Evolutionary conservation across 805 yeast species (phyloP), one percentile per base, ranked within the genome.

Genomic region (Tetrapisispora fleetii): DNA sequence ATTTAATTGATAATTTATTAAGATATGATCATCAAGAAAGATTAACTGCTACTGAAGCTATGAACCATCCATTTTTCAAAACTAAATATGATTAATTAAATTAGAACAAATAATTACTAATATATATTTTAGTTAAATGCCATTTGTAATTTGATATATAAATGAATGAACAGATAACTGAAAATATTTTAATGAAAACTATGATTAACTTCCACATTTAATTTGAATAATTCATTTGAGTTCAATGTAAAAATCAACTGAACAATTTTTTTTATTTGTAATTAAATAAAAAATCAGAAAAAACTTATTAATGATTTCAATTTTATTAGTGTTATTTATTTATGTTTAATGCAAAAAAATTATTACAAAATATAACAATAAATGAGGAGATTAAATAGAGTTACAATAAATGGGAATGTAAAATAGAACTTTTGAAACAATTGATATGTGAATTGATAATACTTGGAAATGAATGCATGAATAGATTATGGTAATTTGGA

Each of bases 11-110:
- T 64, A 77, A 81, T 57, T 70, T 90, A 52, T 72, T 89, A 57
- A 77, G 85, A 51, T 89, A 86, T 61, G 96, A 90, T 63, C 96
- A 90, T 65, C 88, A 85, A 62, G 84, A 83, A 63, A 77, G 96
- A 63, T 74, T 87, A 42, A 87, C 96, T 7, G 96, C 96, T 1
- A 78, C 76, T 64, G 95, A 90, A 64, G 93, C 96, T 27, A 80
- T 88, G 84, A 78, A 68, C 14, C 95, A 88, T 45, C 30, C 39
- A 38, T 49, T 49, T 24, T 49, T 49, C 68, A 45, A 38, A 16
- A 45, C 48, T 19, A 45, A 45, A 22, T 45, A 32, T 33, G 47
- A 44, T 44, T 37, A 44, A 14, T 14, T 10, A 13, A 16, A 27
- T 30, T 40, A 11, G 8, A 16, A 27, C 24, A 40, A 7, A 18